phyloP scores from a whole-genome alignment of 1,139 yeast genomes.

The Diutina ranongensis region DNA sequence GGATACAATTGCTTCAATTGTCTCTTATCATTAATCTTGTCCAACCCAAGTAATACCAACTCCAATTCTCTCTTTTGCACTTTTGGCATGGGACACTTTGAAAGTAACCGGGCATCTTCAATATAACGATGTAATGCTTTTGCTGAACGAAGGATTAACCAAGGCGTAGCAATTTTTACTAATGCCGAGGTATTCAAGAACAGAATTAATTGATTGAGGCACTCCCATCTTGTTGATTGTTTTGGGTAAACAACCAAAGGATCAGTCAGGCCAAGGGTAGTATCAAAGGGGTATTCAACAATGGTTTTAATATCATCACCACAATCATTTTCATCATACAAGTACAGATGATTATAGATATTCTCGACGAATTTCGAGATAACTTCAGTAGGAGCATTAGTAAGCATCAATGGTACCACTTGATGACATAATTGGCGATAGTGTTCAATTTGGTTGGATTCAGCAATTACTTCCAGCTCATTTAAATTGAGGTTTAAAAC shows the following conservation, averaged over 20 bases:
- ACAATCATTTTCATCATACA: not conserved
- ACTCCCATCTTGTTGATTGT: not conserved
- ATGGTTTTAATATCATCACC: not conserved
- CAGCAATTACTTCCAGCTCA: not conserved
- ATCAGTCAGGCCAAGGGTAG: not conserved
- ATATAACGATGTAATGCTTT: slow-evolving; percentile 1
- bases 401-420: not conserved
- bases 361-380: not conserved
- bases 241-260: not conserved
- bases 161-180: not conserved
- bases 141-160: not conserved
- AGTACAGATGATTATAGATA: not conserved
- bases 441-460: not conserved
- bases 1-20: slow-evolving; percentile 1
- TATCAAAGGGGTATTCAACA: not conserved
- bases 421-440: not conserved
- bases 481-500: not conserved
- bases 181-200: not conserved
- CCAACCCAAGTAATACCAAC: not conserved
- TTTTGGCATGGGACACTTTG: slow-evolving; percentile 3
- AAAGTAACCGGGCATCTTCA: not conserved
- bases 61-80: not conserved
- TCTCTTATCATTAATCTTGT: not conserved
- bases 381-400: not conserved
- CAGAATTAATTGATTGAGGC: not conserved